These are phyloP conservation scores for Cystofilobasidium ferigula DNA, from an alignment of 768 basidiomycete genomes.

Conservation along the genomic window DNA sequence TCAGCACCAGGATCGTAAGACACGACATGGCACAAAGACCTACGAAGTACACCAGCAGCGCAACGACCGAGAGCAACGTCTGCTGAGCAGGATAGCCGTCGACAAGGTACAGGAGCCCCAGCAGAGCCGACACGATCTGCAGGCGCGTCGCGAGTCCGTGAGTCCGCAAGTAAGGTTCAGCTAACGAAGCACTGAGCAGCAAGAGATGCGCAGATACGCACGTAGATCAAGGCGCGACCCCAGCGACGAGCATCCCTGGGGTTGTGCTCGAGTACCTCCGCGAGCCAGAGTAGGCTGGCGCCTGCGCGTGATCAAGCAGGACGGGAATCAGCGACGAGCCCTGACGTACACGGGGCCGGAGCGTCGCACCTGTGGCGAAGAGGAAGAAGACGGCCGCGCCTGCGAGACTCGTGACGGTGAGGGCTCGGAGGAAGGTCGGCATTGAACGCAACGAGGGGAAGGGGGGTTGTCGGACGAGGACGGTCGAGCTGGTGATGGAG, in stretches of 20 bases:
- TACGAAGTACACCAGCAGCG: conserved; percentile 20
- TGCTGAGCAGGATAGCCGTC: conserved; percentile 20
- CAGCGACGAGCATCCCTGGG: conserved; percentile 10
- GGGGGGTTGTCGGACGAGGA: too few species aligned
- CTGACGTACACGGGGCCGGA: not conserved
- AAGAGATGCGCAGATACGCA: not conserved
- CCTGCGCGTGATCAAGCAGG: not conserved
- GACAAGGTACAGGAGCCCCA: conserved; percentile 11
- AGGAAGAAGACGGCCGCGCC: conserved; percentile 7
- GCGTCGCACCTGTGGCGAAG: conserved; percentile 3
- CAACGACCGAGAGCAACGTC: conserved; percentile 8
- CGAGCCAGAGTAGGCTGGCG: conserved; percentile 19
- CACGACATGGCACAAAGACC: not conserved
- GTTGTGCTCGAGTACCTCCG: conserved; percentile 21
- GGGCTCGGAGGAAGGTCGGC: conserved; percentile 43
- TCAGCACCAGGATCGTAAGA: not conserved
- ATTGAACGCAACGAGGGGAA: too few species aligned
- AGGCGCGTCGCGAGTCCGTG: not conserved
- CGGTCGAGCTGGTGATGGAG: too few species aligned
- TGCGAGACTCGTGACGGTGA: conserved; percentile 45
- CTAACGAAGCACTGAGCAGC: not conserved
- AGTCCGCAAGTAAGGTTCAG: not conserved
- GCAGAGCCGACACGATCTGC: conserved; percentile 6
- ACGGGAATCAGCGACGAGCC: not conserved
- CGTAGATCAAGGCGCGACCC: conserved; percentile 14